Percentiles rank a stretch among this genome's conserved stretches.
Conservation (phyloP, 108 stramenopile genomes). For the Stephanodiscus triporus region DNA sequence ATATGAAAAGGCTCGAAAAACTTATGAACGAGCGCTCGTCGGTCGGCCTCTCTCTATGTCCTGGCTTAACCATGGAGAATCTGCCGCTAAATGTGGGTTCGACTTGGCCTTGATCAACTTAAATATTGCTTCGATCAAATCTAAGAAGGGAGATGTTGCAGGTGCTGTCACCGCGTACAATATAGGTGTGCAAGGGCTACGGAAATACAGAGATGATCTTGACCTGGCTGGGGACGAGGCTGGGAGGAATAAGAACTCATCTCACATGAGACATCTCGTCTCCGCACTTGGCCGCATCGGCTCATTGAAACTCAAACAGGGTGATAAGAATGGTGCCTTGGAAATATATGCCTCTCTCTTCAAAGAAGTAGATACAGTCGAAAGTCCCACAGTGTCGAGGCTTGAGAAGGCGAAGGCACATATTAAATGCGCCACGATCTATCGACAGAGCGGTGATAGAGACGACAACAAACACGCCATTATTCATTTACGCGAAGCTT, state of each 20-base stretch:
- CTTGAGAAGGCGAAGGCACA: conserved; percentile 88
- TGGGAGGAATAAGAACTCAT: conserved; percentile 68
- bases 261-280: conserved; percentile 81
- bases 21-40: conserved; percentile 63
- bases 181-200: conserved; percentile 76
- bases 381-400: conserved; percentile 77
- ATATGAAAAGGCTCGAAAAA: conserved; percentile 74
- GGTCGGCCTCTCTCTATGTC: conserved; percentile 58
- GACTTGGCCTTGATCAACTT: conserved; percentile 85
- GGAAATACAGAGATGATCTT: conserved; percentile 69
- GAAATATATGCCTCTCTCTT: conserved; percentile 73
- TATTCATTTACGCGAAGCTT: conserved; percentile 77
- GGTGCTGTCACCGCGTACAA: conserved; percentile 79
- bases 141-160: conserved; percentile 80
- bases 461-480: conserved; percentile 77
- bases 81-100: conserved; percentile 84
- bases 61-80: conserved; percentile 60
- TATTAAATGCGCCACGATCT: conserved; percentile 90
- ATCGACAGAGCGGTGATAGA: conserved; percentile 64
- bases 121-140: conserved; percentile 89
- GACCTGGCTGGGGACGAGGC: conserved; percentile 58
- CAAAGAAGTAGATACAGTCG: conserved; percentile 64
- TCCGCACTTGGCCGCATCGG: conserved; percentile 86
- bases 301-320: conserved; percentile 79
- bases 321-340: conserved; percentile 79